Base-by-base conservation (phyloP, 306 rosid species). In the Vigna reflexopilosa region DNA sequence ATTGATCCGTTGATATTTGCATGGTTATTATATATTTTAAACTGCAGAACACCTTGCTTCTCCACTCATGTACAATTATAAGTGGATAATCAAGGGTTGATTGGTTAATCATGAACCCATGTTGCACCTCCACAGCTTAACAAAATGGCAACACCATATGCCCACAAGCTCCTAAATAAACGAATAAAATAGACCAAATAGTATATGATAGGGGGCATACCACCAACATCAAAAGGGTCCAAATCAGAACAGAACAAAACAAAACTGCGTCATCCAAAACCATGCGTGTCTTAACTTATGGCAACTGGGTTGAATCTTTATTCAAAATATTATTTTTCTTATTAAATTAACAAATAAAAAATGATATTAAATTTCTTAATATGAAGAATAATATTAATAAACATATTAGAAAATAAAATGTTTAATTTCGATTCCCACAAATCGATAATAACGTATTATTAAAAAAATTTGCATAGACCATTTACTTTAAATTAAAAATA, bases 101-200 rank as follows among this genome's bases (percentile, higher is more conserved):
- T 76, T 80, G 76, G 73, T 57, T 72, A 63, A 73, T 72, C 22
- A 63, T 38, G 26, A 80, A 51, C 12, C 4, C 42, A 24, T 49
- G 63, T 77, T 28, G 52, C 67, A 52, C 66, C 70, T 63, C 8
- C 58, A 32, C 8, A 54, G 49, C 64, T 71, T 54, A 57, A 80
- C 73, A 66, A 26, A 72, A 48, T 72, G 79, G 79, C 58, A 80
- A 65, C 54, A 70, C 49, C 75, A 67, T 79, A 78, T 67, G 76
- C 38, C 76, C 70, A 51, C 76, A 73, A 50, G 24, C 45, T 26
- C 59, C 15, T 58, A 58, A 28, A 61, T 40, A 71, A 79, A 79
- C 72, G 66, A 62, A 62, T 40, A 57, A 9, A 50, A 40, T 50
- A 50, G 14, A 17, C 49, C 50, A 52, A 72, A 72, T 58, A 13